Conservation (phyloP, 352 stramenopile species). For the Pythium myriotylum region DNA sequence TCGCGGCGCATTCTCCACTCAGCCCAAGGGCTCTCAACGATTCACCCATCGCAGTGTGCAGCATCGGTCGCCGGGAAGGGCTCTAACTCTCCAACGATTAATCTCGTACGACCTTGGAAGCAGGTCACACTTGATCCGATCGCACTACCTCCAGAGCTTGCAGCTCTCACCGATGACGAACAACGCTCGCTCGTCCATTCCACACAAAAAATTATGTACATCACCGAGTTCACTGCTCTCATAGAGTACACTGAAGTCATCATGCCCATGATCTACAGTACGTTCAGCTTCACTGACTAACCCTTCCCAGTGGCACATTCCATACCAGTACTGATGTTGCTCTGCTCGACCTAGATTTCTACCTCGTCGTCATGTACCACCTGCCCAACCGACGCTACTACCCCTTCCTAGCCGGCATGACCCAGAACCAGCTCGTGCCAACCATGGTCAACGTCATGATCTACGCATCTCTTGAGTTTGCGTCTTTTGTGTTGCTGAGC, state of each 20-base stretch:
- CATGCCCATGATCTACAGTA: slow-evolving; percentile 18
- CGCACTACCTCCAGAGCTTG: not conserved
- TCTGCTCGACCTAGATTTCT: slow-evolving; percentile 8
- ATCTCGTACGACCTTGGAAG: too few relatives aligned
- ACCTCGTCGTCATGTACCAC: slow-evolving; percentile 30
- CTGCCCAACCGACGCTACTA: slow-evolving; percentile 32
- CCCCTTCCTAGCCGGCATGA: slow-evolving; percentile 21
- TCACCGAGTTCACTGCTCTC: slow-evolving; percentile 31
- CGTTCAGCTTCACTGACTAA: slow-evolving; percentile 2
- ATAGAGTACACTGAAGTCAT: slow-evolving; percentile 41
- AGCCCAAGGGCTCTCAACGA: too few relatives aligned
- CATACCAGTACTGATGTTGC: not conserved
- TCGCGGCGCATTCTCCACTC: too few relatives aligned
- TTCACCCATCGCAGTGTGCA: too few relatives aligned
- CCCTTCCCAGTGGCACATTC: not conserved
- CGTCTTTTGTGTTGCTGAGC: not conserved
- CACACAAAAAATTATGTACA: slow-evolving; percentile 27
- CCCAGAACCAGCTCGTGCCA: not conserved
- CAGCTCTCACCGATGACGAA: not conserved
- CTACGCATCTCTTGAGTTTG: slow-evolving; percentile 10
- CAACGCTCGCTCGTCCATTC: slow-evolving; percentile 1
- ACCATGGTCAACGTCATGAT: not conserved
- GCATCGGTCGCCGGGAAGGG: too few relatives aligned
- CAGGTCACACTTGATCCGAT: too few relatives aligned
- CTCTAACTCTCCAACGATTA: too few relatives aligned